Evolutionary conservation across 139 green algal species (phyloP).

Genomic region (Picochlorum costavermella): DNA sequence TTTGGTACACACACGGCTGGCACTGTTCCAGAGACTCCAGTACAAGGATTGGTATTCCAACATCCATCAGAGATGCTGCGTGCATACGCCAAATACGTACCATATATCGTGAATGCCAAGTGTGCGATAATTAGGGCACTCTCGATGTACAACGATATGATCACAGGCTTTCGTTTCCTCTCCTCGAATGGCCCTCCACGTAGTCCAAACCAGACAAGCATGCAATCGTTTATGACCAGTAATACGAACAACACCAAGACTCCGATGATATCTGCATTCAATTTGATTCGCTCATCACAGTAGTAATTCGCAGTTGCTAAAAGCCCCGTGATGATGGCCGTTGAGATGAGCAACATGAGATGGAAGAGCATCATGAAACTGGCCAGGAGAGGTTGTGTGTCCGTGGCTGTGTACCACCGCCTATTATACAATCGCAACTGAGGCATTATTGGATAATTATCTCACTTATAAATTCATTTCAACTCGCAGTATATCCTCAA

Average conservation of each 20-base stretch:
- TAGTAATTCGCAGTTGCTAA: no score
- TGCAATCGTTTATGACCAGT: not conserved
- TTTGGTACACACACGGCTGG: not conserved
- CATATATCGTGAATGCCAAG: not conserved
- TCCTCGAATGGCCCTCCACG: constrained; percentile 1
- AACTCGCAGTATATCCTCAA: not conserved
- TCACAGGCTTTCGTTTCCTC: not conserved
- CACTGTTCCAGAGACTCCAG: not conserved
- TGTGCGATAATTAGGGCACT: not conserved
- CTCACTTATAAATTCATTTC: not conserved
- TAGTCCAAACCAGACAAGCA: not conserved
- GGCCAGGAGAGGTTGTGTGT: not conserved
- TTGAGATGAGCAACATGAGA: not conserved
- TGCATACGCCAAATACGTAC: not conserved
- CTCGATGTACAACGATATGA: not conserved
- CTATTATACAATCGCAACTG: not conserved
- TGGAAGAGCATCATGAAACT: not conserved
- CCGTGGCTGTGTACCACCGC: not conserved
- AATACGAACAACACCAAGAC: not conserved
- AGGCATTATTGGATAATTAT: not conserved
- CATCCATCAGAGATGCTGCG: not conserved
- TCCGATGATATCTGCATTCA: not conserved
- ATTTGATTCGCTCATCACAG: not conserved
- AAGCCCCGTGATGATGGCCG: no score
- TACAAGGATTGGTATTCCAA: not conserved